phyloP scores from a whole-genome alignment of 2,329 filamentous ascomycete genomes.

The Claviceps sorghi region DNA sequence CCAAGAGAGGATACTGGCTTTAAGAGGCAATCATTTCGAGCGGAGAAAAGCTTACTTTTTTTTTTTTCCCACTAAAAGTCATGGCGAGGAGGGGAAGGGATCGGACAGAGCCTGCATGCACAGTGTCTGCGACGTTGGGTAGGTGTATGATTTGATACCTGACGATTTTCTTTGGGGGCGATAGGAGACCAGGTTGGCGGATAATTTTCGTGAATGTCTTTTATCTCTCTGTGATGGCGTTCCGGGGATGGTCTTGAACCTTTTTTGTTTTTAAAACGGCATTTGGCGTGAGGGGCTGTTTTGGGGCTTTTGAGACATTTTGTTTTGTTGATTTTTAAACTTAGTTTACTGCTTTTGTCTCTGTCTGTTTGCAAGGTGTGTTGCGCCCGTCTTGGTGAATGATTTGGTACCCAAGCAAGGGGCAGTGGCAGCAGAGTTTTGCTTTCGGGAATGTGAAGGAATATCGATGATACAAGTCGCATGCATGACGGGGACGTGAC shows the following conservation, averaged over 20 bases:
- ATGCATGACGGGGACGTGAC: not conserved
- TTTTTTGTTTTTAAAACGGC: conserved; percentile 2
- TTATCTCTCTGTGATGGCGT: conserved; percentile 19
- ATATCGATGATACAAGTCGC: not conserved
- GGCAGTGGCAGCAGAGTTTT: not conserved
- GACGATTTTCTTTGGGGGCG: conserved; percentile 7
- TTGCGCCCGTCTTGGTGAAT: not conserved
- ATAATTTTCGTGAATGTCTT: conserved; percentile 6
- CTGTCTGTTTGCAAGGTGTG: not conserved
- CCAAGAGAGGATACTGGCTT: not conserved
- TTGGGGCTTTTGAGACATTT: not conserved
- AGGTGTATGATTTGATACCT: conserved; percentile 18
- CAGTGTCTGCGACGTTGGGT: conserved; percentile 9
- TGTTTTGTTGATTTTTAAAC: not conserved
- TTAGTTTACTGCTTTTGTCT: not conserved
- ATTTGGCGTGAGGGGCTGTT: conserved; percentile 20
- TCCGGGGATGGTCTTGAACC: conserved; percentile 17
- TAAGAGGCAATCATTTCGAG: not conserved
- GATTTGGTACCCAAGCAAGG: not conserved
- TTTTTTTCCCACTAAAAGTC: not conserved
- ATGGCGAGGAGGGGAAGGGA: not conserved
- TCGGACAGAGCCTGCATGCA: conserved; percentile 6
- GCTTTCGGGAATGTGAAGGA: not conserved
- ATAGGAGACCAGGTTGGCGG: not conserved
- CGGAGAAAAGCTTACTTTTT: not conserved